Evolutionary conservation across 2,329 filamentous ascomycete genomes (phyloP).

Genomic region (Colletotrichum incanum): DNA sequence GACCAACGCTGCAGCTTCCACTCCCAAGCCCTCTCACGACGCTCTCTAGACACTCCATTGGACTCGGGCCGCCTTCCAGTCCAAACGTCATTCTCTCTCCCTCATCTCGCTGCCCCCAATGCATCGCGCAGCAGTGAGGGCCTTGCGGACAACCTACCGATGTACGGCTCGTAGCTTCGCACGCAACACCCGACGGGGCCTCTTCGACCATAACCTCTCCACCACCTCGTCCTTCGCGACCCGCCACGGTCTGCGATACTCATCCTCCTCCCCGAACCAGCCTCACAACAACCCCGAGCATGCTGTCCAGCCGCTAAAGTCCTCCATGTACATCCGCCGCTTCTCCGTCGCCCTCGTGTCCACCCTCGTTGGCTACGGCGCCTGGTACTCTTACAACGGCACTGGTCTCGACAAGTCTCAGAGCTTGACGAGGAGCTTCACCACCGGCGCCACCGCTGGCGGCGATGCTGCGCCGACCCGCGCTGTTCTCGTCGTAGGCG

Average conservation of each 20-base stretch:
- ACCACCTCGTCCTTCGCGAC: constrained; percentile 43
- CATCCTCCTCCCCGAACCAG: constrained; percentile 36
- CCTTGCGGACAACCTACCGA: constrained; percentile 78
- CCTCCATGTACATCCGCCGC: constrained; percentile 83
- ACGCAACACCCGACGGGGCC: constrained; percentile 64
- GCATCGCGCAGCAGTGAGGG: constrained; percentile 81
- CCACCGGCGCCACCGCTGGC: constrained; percentile 52
- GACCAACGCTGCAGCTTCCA: constrained; percentile 16
- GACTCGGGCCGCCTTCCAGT: constrained; percentile 42
- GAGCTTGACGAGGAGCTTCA: constrained; percentile 59
- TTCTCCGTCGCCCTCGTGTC: constrained; percentile 78
- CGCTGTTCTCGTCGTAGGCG: constrained; percentile 88
- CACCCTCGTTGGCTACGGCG: constrained; percentile 81
- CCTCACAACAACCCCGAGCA: constrained; percentile 49
- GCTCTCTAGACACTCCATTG: constrained; percentile 29
- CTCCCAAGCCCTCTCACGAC: constrained; percentile 37
- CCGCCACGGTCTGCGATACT: constrained; percentile 44
- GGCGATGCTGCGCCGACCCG: constrained; percentile 65
- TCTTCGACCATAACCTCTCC: constrained; percentile 48
- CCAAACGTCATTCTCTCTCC: constrained; percentile 29
- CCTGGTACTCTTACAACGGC: constrained; percentile 80
- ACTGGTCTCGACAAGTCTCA: constrained; percentile 53
- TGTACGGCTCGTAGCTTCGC: constrained; percentile 73
- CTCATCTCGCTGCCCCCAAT: constrained; percentile 64
- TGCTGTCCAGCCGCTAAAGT: constrained; percentile 68